These are phyloP conservation scores for Cystoderma amianthinum DNA, from an alignment of 768 basidiomycete genomes.

Conservation along the genomic window DNA sequence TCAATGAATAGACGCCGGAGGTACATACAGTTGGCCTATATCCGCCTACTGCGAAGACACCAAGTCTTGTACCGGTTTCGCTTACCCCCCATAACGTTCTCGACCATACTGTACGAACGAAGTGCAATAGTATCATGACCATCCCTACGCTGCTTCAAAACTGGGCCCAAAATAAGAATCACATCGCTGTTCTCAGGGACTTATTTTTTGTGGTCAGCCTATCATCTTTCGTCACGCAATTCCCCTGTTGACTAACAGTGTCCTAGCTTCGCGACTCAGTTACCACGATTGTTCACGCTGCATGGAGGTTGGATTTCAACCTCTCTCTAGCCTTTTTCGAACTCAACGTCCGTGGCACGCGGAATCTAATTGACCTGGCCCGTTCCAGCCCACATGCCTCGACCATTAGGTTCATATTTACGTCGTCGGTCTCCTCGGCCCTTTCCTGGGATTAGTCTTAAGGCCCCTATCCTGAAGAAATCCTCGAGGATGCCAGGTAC, in stretches of 20 bases:
- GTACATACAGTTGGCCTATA: constrained; percentile 13
- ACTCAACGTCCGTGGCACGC: constrained; percentile 35
- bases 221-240: background rate
- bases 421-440: constrained; percentile 29
- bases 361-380: constrained; percentile 36
- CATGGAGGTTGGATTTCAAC: constrained; percentile 39
- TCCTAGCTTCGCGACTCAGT: constrained; percentile 22
- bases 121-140: constrained; percentile 13
- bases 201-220: constrained; percentile 14
- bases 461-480: constrained; percentile 27
- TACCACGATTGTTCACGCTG: constrained; percentile 31
- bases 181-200: constrained; percentile 13
- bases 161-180: constrained; percentile 13
- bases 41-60: constrained; percentile 10
- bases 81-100: constrained; percentile 26
- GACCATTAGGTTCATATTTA: constrained; percentile 27
- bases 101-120: constrained; percentile 10
- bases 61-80: constrained; percentile 19
- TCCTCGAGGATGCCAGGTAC: constrained; percentile 18
- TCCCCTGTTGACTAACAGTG: background rate
- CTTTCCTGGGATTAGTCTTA: constrained; percentile 19
- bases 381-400: constrained; percentile 16
- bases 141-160: constrained; percentile 21
- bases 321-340: constrained; percentile 45
- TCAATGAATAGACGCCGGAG: constrained; percentile 7